phyloP scores from a whole-genome alignment of 1,284 basidiomycete genomes.

The Thecaphora thlaspeos region DNA sequence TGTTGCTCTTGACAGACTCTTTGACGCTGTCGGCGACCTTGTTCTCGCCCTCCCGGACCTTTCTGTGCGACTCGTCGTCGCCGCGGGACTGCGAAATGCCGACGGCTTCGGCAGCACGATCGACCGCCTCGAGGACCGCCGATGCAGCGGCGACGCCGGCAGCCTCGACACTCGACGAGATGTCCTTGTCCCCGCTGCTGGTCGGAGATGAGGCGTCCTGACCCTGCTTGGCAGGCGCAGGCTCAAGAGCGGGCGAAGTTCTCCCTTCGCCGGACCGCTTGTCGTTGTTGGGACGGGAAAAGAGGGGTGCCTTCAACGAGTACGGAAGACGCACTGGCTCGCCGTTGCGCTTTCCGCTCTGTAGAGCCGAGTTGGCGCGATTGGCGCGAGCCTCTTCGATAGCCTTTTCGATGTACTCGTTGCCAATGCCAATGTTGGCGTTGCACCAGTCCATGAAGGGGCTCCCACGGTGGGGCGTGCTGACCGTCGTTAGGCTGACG shows the following conservation, averaged over 20 bases:
- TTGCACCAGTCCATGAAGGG: slow-evolving; percentile 99
- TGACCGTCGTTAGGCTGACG: slow-evolving; percentile 82
- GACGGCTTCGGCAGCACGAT: neutral
- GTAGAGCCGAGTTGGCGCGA: slow-evolving; percentile 11
- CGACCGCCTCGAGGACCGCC: neutral
- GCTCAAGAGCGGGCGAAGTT: neutral
- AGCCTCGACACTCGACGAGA: neutral
- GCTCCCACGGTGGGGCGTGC: slow-evolving; percentile 90
- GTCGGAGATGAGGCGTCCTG: too few species aligned
- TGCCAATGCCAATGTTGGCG: slow-evolving; percentile 54
- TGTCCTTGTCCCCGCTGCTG: neutral
- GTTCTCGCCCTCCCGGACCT: neutral
- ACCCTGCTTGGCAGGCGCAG: too few species aligned
- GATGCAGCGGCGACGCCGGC: neutral
- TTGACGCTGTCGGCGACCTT: slow-evolving; percentile 21
- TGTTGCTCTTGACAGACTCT: slow-evolving; percentile 14
- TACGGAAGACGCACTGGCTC: slow-evolving; percentile 35
- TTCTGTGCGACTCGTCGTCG: neutral
- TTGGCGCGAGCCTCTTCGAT: slow-evolving; percentile 36
- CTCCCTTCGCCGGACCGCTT: neutral
- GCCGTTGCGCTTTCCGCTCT: slow-evolving; percentile 5
- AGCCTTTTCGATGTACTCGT: slow-evolving; percentile 50
- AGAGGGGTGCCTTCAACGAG: slow-evolving; percentile 50
- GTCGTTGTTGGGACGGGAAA: slow-evolving; percentile 36
- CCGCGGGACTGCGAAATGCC: neutral